A percentile compares a stretch with the other conserved stretches of the same genome.
phyloP scores from a whole-genome alignment of 1,139 yeast species.

The Barnettozyma hawaiiensis region DNA sequence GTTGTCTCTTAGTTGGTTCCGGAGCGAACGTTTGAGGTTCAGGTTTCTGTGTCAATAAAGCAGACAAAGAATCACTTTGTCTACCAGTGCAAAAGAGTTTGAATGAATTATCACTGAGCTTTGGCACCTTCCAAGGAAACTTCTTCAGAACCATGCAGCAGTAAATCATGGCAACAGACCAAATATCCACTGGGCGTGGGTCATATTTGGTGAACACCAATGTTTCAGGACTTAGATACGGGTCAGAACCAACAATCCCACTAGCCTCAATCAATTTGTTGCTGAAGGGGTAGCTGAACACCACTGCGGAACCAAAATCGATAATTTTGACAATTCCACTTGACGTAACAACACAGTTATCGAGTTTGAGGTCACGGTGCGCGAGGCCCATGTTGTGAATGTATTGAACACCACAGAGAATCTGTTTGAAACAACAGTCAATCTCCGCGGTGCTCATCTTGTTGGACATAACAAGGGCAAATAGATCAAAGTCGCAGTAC shows the following conservation, averaged over 20 bases:
- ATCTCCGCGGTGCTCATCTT: constrained; percentile 83
- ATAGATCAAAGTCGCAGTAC: constrained; percentile 87
- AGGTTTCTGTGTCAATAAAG: constrained; percentile 35
- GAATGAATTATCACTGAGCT: constrained; percentile 76
- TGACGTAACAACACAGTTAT: constrained; percentile 83
- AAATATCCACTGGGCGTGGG: constrained; percentile 90
- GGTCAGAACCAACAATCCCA: constrained; percentile 93
- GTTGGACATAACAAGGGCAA: constrained; percentile 94
- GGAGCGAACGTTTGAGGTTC: constrained; percentile 28
- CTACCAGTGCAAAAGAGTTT: constrained; percentile 45
- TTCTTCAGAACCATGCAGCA: constrained; percentile 93
- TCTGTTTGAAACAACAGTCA: constrained; percentile 86
- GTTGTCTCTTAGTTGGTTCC: constrained; percentile 5
- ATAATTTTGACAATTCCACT: constrained; percentile 85
- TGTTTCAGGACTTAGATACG: constrained; percentile 92
- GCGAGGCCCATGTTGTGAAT: constrained; percentile 85
- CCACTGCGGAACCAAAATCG: constrained; percentile 94
- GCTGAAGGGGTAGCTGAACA: constrained; percentile 84
- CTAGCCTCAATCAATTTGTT: constrained; percentile 75
- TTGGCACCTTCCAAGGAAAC: constrained; percentile 98
- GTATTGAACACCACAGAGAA: constrained; percentile 75
- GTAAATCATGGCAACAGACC: constrained; percentile 91
- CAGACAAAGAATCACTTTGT: constrained; percentile 37
- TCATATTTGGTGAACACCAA: constrained; percentile 76
- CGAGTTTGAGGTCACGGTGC: constrained; percentile 88